Evolutionary conservation across 106 monocot species (phyloP).

Genomic region (Dactylorhiza incarnata): DNA sequence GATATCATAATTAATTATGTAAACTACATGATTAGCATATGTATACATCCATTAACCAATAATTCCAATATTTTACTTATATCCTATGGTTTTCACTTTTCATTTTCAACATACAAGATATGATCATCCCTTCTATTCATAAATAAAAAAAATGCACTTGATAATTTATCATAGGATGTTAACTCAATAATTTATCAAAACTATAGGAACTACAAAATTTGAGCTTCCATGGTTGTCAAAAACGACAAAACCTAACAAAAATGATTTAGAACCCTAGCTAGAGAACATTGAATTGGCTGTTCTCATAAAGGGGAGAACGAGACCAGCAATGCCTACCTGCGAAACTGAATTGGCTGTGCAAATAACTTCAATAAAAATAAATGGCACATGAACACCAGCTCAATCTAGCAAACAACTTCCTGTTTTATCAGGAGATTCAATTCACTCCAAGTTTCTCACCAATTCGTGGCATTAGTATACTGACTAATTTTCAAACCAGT

Average conservation of each 20-base stretch:
- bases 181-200: neutral
- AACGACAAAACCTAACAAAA: neutral
- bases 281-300: neutral
- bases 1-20: neutral
- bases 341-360: neutral
- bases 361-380: too few relatives aligned
- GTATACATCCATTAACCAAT: neutral
- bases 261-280: neutral
- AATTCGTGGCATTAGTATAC: neutral
- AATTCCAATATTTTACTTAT: neutral
- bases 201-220: neutral
- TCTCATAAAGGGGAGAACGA: neutral
- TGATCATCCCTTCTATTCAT: neutral
- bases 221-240: neutral
- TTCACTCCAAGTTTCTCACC: neutral
- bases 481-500: neutral
- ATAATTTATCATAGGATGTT: neutral
- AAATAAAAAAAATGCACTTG: neutral
- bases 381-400: too few relatives aligned
- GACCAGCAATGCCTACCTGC: neutral
- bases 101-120: neutral
- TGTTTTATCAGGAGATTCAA: neutral
- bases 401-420: too few relatives aligned
- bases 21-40: neutral
- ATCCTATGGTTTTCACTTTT: neutral